Base-by-base conservation (phyloP, 495 filamentous ascomycete species). In the Thermothielavioides terrestris region DNA sequence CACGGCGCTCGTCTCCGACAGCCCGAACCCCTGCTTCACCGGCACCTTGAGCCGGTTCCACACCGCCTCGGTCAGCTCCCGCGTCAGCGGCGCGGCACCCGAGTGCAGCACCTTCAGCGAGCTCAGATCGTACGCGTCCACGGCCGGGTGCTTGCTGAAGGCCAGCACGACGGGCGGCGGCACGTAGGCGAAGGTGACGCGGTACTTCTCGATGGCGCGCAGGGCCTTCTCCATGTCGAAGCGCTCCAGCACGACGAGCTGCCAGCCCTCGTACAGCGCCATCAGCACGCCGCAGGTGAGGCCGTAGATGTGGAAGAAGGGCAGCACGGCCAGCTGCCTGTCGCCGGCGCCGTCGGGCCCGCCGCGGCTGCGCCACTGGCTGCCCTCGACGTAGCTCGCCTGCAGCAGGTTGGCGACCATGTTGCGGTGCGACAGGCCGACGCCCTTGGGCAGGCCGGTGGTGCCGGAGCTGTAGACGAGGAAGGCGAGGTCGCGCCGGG, bases 281-380 rank as follows among this genome's bases (percentile, higher is more conserved):
- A 60, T 36, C 1, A 72, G 52, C 5, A 68, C 61, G 28, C 58
- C 64, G 44, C 62, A 70, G 15, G 63, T 65, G 15, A 72, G 61
- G 12, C 68, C 70, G 58, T 95, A 97, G 51, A 83, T 92, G 66
- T 97, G 91, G 68, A 89, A 96, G 62, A 98, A 95, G 0, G 92
- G 77, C n/a, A 96, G 59, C 50, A 96, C 84, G 2, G 84, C 88
- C 34, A 96, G 58, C 17, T 92, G 63, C 17, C 72, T 78, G 58
- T 94, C 88, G 1, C 84, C 83, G 35, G 79, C 68, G 0, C 79
- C 79, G 62, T 83, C 78, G 14, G 62, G 50, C 3, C 82, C 80
- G 6, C 78, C 79, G 37, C 81, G 67, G 65, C 80, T 81, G 3
- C 61, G 71, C 50, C 88, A 60, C 37, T 84, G 72, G 1, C 68